These are phyloP conservation scores for Magnusiomyces suaveolens DNA, from an alignment of 1,139 yeast genomes.

Conservation along the genomic window DNA sequence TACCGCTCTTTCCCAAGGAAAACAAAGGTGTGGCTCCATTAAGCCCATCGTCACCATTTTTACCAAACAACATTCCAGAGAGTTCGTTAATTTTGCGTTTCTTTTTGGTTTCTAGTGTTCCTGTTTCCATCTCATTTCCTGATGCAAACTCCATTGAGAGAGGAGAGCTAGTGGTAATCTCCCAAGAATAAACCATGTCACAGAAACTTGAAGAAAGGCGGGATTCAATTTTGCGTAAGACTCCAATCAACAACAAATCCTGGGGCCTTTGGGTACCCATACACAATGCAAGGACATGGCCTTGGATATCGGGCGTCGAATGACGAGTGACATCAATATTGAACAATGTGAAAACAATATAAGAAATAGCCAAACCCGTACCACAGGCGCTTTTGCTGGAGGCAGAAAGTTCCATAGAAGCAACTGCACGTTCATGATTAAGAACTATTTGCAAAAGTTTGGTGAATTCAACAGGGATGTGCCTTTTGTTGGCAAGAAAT, in stretches of 20 bases:
- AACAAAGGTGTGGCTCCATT: constrained; percentile 4
- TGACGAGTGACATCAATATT: constrained; percentile 39
- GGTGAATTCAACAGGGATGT: constrained; percentile 35
- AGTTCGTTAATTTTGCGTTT: constrained; percentile 2
- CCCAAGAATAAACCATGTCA: constrained; percentile 14
- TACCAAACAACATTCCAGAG: constrained; percentile 2
- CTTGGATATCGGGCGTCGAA: constrained; percentile 41
- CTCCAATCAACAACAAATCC: constrained; percentile 51
- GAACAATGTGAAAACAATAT: constrained; percentile 25
- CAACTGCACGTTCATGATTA: constrained; percentile 36
- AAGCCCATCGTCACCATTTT: background rate
- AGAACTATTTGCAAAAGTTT: constrained; percentile 58
- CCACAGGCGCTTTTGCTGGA: constrained; percentile 7
- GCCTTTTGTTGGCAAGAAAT: background rate
- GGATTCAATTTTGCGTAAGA: constrained; percentile 49
- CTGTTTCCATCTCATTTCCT: background rate
- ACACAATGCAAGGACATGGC: constrained; percentile 44
- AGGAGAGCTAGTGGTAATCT: constrained; percentile 5
- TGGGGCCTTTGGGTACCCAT: constrained; percentile 52
- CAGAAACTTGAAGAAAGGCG: constrained; percentile 12
- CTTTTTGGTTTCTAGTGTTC: constrained; percentile 1
- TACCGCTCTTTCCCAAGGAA: constrained; percentile 25
- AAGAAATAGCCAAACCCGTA: constrained; percentile 14
- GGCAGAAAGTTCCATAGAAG: constrained; percentile 8
- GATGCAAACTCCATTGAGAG: constrained; percentile 1